phyloP scores from a whole-genome alignment of 345 rosid genomes.

The Mallotus nudiflorus region DNA sequence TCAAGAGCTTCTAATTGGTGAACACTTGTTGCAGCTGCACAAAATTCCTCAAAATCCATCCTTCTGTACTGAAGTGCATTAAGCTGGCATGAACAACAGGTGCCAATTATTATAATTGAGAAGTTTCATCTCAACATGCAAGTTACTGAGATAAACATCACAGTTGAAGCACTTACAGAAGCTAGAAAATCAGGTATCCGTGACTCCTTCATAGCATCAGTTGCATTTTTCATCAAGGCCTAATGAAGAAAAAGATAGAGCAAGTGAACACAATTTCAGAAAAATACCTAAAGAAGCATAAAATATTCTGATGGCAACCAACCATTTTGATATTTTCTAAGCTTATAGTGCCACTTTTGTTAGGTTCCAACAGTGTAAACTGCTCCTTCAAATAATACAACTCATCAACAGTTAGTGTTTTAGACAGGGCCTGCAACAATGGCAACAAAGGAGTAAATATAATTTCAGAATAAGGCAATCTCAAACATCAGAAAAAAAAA shows the following conservation, averaged over 20 bases:
- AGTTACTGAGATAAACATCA: background rate
- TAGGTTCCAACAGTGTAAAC: slow-evolving; percentile 74
- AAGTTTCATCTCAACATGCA: background rate
- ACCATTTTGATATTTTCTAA: slow-evolving; percentile 75
- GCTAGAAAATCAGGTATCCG: slow-evolving; percentile 81
- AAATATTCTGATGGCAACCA: slow-evolving; percentile 19
- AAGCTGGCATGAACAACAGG: slow-evolving; percentile 46
- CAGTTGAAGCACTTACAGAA: slow-evolving; percentile 49
- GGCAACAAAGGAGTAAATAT: background rate
- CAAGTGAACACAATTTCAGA: slow-evolving; percentile 11
- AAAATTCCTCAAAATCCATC: slow-evolving; percentile 95
- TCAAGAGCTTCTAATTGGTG: slow-evolving; percentile 92
- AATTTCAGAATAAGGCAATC: background rate
- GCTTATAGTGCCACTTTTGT: slow-evolving; percentile 60
- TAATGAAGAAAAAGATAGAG: slow-evolving; percentile 26
- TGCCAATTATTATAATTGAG: background rate
- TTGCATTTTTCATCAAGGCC: slow-evolving; percentile 85
- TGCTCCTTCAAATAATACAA: slow-evolving; percentile 72
- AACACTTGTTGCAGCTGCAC: slow-evolving; percentile 89
- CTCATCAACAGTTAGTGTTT: slow-evolving; percentile 70
- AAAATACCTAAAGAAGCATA: background rate
- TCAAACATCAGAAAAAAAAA: no score
- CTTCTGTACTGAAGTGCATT: slow-evolving; percentile 82
- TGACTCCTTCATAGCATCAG: slow-evolving; percentile 94
- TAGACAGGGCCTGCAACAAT: slow-evolving; percentile 76